These are phyloP conservation scores for Lichtheimia hyalospora DNA, from an alignment of 371 early-diverging fungal genomes.

Conservation along the genomic window DNA sequence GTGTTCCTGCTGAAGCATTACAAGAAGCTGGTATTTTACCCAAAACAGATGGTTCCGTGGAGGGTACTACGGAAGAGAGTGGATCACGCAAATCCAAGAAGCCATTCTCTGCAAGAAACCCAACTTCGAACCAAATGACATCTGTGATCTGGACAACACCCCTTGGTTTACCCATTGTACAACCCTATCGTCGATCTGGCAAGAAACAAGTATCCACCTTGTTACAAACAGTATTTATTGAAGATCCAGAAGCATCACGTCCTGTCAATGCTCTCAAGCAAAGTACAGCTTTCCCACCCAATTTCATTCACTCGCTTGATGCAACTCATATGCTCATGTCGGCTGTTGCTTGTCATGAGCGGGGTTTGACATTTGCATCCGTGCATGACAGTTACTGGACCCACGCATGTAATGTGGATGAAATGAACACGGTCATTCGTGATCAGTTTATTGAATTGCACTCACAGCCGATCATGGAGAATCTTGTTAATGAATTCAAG, in stretches of 20 bases:
- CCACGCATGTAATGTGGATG: constrained; percentile 90
- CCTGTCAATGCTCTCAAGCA: constrained; percentile 93
- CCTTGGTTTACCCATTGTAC: constrained; percentile 91
- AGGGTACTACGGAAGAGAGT: constrained; percentile 6
- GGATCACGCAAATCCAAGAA: constrained; percentile 15
- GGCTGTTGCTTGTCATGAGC: constrained; percentile 82
- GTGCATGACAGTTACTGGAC: constrained; percentile 99
- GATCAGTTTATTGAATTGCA: constrained; percentile 92
- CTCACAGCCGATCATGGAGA: constrained; percentile 80
- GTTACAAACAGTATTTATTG: constrained; percentile 80
- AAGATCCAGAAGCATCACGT: constrained; percentile 67
- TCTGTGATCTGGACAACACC: constrained; percentile 98
- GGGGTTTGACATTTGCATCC: constrained; percentile 86
- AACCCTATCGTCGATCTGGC: constrained; percentile 87
- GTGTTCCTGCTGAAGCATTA: constrained; percentile 68
- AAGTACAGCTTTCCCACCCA: constrained; percentile 96
- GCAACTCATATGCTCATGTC: constrained; percentile 98
- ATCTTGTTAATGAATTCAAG: constrained; percentile 81
- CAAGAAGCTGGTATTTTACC: constrained; percentile 41
- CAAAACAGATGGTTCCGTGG: not conserved
- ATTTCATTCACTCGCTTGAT: constrained; percentile 97
- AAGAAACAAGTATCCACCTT: constrained; percentile 69
- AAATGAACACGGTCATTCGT: constrained; percentile 83
- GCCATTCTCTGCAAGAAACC: constrained; percentile 50
- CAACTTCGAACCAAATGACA: constrained; percentile 67